Conservation (phyloP, 768 basidiomycete genomes). For the Gloeopeniophorella convolvens region DNA sequence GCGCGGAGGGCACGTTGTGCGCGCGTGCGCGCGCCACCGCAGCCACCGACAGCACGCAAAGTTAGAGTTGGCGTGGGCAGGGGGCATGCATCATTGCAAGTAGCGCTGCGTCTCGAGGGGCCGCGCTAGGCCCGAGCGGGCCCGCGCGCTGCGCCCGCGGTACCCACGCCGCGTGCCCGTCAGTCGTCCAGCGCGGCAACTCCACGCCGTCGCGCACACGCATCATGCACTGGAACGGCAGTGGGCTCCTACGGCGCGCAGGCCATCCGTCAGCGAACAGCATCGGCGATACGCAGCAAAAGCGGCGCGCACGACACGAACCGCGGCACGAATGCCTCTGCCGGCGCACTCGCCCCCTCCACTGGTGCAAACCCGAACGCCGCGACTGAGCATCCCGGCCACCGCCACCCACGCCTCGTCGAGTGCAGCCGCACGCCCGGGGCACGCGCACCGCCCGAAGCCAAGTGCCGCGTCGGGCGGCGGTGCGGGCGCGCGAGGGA, state of each 20-base stretch:
- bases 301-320: slow-evolving; percentile 8
- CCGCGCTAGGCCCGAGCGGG: no score
- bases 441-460: slow-evolving; percentile 11
- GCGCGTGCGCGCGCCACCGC: no score
- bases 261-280: no score
- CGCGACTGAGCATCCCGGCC: slow-evolving; percentile 9
- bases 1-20: no score
- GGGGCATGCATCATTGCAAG: no score
- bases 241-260: slow-evolving; percentile 7
- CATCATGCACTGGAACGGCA: slow-evolving; percentile 10
- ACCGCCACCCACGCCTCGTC: slow-evolving; percentile 5
- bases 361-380: slow-evolving; percentile 9
- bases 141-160: no score
- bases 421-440: slow-evolving; percentile 7
- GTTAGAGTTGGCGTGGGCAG: no score
- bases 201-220: slow-evolving; percentile 1
- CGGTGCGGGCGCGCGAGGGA: background rate
- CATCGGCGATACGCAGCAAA: no score
- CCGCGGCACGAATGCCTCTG: background rate
- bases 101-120: no score
- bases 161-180: no score
- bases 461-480: slow-evolving; percentile 1
- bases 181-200: slow-evolving; percentile 1
- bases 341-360: slow-evolving; percentile 4
- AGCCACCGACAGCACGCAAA: no score